Conservation (phyloP, 2,329 filamentous ascomycete genomes). For the Xylaria sp. region DNA sequence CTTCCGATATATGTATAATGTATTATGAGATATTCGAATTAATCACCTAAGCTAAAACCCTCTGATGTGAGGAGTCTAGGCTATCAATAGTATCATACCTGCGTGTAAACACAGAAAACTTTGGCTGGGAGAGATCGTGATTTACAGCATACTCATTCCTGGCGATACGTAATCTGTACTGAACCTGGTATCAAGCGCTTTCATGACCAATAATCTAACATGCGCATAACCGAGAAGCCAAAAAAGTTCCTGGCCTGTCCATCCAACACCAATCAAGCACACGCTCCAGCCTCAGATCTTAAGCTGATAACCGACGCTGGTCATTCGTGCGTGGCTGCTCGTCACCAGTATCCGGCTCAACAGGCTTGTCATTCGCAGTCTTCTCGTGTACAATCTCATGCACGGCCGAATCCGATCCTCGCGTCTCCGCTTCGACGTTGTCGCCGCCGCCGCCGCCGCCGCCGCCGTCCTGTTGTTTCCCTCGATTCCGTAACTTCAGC, state of each 20-base stretch:
- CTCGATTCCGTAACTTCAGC: background rate
- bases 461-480: background rate
- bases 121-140: background rate
- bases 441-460: background rate
- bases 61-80: background rate
- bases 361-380: background rate
- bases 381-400: background rate
- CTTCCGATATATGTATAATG: conserved; percentile 1
- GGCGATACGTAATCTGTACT: background rate
- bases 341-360: background rate
- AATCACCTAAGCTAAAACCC: too few species aligned
- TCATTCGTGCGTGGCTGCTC: background rate
- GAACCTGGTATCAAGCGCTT: background rate
- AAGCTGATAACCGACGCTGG: background rate
- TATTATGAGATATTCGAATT: background rate
- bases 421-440: background rate
- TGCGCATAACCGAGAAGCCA: background rate
- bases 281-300: background rate
- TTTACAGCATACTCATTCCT: background rate
- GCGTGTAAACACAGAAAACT: background rate
- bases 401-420: background rate
- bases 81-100: background rate
- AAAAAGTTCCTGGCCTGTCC: background rate
- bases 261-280: background rate
- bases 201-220: background rate